These are phyloP conservation scores for Fusarium clavum DNA, from an alignment of 2,329 filamentous ascomycete genomes.

Conservation along the genomic window DNA sequence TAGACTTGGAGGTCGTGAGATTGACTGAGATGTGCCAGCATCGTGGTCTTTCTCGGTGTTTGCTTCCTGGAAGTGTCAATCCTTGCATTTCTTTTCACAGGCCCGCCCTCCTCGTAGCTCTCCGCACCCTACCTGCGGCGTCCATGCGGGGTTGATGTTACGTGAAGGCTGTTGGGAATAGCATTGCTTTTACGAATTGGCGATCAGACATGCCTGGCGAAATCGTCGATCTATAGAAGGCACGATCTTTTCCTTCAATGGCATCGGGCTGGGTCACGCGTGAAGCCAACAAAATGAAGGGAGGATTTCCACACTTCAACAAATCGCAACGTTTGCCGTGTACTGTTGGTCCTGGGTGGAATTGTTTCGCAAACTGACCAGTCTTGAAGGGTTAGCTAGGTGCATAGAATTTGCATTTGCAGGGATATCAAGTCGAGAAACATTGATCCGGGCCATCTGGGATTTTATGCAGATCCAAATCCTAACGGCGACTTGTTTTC, in stretches of 20 bases:
- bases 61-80: not conserved
- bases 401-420: not conserved
- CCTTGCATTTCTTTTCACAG: not conserved
- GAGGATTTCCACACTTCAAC: not conserved
- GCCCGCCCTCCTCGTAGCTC: not conserved
- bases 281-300: not conserved
- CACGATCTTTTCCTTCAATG: not conserved
- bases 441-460: not conserved
- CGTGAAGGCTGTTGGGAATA: not conserved
- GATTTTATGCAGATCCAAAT: constrained; percentile 1
- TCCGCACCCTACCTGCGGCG: not conserved
- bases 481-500: not conserved
- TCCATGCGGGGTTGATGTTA: not conserved
- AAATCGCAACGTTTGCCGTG: not conserved
- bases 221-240: not conserved
- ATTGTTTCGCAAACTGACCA: not conserved
- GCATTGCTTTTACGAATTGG: not conserved
- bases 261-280: not conserved
- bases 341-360: not conserved
- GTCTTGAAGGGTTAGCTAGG: not conserved
- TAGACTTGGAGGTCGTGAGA: not conserved
- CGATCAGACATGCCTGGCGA: not conserved
- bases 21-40: fast-evolving
- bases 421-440: not conserved
- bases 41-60: not conserved